Evolutionary conservation across 805 yeast genomes (phyloP).

Genomic region (Millerago galiae): DNA sequence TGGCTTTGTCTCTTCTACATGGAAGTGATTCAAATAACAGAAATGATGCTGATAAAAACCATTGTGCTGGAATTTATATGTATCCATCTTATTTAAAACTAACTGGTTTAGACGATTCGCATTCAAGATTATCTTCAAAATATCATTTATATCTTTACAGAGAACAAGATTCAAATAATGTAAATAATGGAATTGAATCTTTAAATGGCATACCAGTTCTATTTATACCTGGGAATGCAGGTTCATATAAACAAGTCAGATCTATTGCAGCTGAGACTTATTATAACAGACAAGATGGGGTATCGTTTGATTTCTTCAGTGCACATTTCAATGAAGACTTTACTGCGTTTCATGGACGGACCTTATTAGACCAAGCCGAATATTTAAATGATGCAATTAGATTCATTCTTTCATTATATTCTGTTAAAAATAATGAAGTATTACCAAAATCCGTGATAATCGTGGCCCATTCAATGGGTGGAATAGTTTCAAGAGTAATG

Average conservation of each 20-base stretch:
- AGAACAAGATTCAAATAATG: constrained; percentile 64
- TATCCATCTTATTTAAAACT: constrained; percentile 77
- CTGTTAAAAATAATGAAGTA: constrained; percentile 22
- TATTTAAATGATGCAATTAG: constrained; percentile 81
- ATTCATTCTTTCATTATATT: constrained; percentile 67
- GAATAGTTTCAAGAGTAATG: constrained; percentile 84
- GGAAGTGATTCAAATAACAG: neutral
- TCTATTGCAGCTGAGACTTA: constrained; percentile 86
- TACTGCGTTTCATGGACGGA: constrained; percentile 93
- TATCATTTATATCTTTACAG: constrained; percentile 82
- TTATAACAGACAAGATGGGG: constrained; percentile 17
- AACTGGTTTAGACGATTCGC: constrained; percentile 62
- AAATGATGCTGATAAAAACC: constrained; percentile 8
- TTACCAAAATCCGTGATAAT: constrained; percentile 68
- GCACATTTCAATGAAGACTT: constrained; percentile 95
- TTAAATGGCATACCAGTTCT: constrained; percentile 76
- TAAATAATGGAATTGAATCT: constrained; percentile 37
- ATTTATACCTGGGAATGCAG: constrained; percentile 97
- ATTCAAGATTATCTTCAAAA: constrained; percentile 67
- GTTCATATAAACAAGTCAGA: constrained; percentile 82
- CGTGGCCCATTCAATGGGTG: constrained; percentile 96
- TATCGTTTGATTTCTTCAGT: constrained; percentile 74
- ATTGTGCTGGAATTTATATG: constrained; percentile 71
- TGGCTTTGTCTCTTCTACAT: constrained; percentile 1
- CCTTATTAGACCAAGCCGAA: constrained; percentile 90